These are phyloP conservation scores for Pseudocercospora crystallina DNA, from an alignment of 2,329 filamentous ascomycete species.

Conservation along the genomic window DNA sequence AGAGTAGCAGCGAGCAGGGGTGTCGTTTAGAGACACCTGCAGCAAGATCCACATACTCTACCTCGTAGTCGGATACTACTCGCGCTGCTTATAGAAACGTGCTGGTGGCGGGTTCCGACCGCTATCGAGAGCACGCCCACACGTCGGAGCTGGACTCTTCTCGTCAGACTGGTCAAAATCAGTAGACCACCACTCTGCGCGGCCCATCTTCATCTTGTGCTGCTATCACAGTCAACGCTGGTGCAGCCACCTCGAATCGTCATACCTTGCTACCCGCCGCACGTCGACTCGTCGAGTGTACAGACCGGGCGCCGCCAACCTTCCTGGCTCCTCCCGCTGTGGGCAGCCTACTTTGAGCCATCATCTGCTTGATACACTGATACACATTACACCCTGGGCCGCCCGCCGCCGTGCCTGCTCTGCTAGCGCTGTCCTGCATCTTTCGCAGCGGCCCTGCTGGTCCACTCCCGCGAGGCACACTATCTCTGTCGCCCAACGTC, in stretches of 20 bases:
- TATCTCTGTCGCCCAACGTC: conserved; percentile 18
- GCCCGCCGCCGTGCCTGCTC: too few relatives aligned
- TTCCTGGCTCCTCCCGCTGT: too few relatives aligned
- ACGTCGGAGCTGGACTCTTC: neutral
- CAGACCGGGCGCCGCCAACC: neutral
- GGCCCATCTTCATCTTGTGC: neutral
- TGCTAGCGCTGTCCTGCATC: neutral
- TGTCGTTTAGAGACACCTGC: neutral
- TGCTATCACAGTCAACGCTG: neutral
- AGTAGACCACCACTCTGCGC: neutral
- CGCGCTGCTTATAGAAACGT: neutral
- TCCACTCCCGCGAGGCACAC: conserved; percentile 5
- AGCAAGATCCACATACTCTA: too few relatives aligned
- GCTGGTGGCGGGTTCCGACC: neutral
- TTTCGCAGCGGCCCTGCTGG: neutral
- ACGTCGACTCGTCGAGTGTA: neutral
- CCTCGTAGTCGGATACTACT: neutral
- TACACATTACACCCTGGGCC: too few relatives aligned
- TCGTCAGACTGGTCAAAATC: neutral
- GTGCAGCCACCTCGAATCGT: too few relatives aligned
- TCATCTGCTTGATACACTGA: too few relatives aligned
- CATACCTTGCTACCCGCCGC: conserved; percentile 2
- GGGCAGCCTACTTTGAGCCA: too few relatives aligned
- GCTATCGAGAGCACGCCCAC: neutral
- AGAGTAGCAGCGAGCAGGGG: neutral